phyloP scores from a whole-genome alignment of 2,329 filamentous ascomycete genomes.

The Microascus cirrosus region DNA sequence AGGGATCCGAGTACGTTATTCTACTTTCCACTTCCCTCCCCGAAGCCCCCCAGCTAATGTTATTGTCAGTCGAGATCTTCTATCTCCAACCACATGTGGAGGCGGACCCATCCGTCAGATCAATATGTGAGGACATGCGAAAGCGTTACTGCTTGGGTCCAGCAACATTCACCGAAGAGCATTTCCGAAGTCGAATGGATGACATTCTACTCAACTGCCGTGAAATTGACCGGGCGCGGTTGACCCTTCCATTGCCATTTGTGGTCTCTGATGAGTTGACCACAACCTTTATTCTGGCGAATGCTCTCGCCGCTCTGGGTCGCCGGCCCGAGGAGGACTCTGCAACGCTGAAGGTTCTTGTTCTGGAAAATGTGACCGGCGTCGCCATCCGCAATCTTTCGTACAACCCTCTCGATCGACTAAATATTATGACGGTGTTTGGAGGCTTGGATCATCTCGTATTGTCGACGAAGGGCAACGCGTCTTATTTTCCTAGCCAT shows the following conservation, averaged over 20 bases:
- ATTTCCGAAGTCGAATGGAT: slow-evolving; percentile 29
- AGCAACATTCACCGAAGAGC: slow-evolving; percentile 34
- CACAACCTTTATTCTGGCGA: slow-evolving; percentile 39
- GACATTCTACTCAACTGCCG: slow-evolving; percentile 31
- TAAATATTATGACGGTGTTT: slow-evolving; percentile 33
- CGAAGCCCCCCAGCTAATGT: neutral
- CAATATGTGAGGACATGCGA: slow-evolving; percentile 25
- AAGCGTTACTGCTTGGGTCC: slow-evolving; percentile 36
- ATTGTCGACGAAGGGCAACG: slow-evolving; percentile 21
- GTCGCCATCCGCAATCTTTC: slow-evolving; percentile 34
- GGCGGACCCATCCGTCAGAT: neutral
- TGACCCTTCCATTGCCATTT: slow-evolving; percentile 40
- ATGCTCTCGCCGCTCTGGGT: slow-evolving; percentile 36
- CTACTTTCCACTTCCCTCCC: neutral
- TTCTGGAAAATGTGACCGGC: slow-evolving; percentile 39
- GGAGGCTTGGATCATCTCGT: slow-evolving; percentile 30
- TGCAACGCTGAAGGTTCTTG: slow-evolving; percentile 27
- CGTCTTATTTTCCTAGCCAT: slow-evolving; percentile 30
- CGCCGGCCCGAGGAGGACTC: slow-evolving; percentile 31
- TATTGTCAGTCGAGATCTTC: slow-evolving; percentile 31
- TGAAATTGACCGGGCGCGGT: slow-evolving; percentile 30
- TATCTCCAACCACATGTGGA: slow-evolving; percentile 13
- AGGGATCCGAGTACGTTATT: slow-evolving; percentile 33
- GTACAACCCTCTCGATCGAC: slow-evolving; percentile 38
- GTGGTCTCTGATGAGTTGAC: slow-evolving; percentile 31